Evolutionary conservation across 192 early-diverging fungal genomes (phyloP).

Genomic region (Coemansia furcata): DNA sequence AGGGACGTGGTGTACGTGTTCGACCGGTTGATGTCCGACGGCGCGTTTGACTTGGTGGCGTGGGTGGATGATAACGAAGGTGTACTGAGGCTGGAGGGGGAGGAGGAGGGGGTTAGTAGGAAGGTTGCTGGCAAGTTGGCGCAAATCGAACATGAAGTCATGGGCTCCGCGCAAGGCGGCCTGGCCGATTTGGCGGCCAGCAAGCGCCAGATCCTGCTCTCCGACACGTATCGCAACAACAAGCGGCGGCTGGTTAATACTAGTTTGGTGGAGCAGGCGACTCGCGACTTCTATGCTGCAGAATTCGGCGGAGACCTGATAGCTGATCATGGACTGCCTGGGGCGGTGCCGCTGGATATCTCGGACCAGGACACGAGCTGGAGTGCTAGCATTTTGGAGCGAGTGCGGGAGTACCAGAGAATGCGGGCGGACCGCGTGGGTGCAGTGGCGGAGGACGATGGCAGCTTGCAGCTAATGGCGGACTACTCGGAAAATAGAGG

Average conservation of each 20-base stretch:
- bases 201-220: conserved; percentile 38
- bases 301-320: conserved; percentile 33
- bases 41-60: conserved; percentile 54
- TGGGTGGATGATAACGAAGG: conserved; percentile 53
- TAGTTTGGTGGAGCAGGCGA: conserved; percentile 33
- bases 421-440: conserved; percentile 43
- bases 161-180: conserved; percentile 45
- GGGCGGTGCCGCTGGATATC: conserved; percentile 48
- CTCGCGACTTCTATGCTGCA: conserved; percentile 37
- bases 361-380: conserved; percentile 47
- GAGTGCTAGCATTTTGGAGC: conserved; percentile 28
- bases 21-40: conserved; percentile 39
- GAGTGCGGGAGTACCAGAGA: conserved; percentile 46
- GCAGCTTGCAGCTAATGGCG: conserved; percentile 33
- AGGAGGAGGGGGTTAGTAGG: conserved; percentile 34
- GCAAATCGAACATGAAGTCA: conserved; percentile 51
- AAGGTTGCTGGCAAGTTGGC: conserved; percentile 26
- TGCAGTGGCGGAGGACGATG: conserved; percentile 43
- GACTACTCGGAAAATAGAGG: conserved; percentile 23
- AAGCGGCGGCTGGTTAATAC: conserved; percentile 46
- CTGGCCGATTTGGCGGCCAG: conserved; percentile 40
- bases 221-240: conserved; percentile 34
- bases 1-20: conserved; percentile 51
- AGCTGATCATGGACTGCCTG: conserved; percentile 26
- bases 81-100: conserved; percentile 40